Evolutionary conservation across 2,329 filamentous ascomycete genomes (phyloP).

Genomic region (Pseudophaeomoniella oleicola): DNA sequence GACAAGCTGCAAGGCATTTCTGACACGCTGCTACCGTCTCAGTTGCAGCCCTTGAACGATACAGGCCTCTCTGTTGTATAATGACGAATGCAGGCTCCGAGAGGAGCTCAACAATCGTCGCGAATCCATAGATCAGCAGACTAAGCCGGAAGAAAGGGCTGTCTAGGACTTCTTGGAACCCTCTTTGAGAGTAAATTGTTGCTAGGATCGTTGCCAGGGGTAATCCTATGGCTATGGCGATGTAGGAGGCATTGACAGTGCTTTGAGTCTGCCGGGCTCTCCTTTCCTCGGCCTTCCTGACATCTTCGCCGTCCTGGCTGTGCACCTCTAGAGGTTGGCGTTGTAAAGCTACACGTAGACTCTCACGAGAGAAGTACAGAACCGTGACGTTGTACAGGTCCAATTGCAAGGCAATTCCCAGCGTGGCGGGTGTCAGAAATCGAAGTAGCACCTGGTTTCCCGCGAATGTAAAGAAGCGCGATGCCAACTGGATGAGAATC

Average conservation of each 20-base stretch:
- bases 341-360: conserved; percentile 79
- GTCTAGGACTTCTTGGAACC: conserved; percentile 31
- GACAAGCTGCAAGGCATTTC: conserved; percentile 63
- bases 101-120: conserved; percentile 58
- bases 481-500: conserved; percentile 73
- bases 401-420: conserved; percentile 77
- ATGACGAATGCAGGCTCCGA: conserved; percentile 83
- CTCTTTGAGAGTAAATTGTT: conserved; percentile 48
- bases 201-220: conserved; percentile 51
- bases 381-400: conserved; percentile 87
- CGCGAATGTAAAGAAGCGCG: conserved; percentile 76
- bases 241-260: conserved; percentile 75
- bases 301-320: conserved; percentile 1
- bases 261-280: conserved; percentile 41
- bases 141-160: conserved; percentile 51
- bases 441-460: conserved; percentile 86
- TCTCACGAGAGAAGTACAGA: conserved; percentile 90
- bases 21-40: conserved; percentile 71
- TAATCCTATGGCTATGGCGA: conserved; percentile 57
- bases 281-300: conserved; percentile 5
- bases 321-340: conserved; percentile 41
- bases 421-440: conserved; percentile 67
- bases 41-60: conserved; percentile 64
- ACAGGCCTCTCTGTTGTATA: conserved; percentile 66
- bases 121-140: conserved; percentile 39